Percentiles rank a stretch among this genome's conserved stretches.
These are phyloP conservation scores for Pseudevernia furfuracea DNA, from an alignment of 495 filamentous ascomycete species.

Conservation along the genomic window DNA sequence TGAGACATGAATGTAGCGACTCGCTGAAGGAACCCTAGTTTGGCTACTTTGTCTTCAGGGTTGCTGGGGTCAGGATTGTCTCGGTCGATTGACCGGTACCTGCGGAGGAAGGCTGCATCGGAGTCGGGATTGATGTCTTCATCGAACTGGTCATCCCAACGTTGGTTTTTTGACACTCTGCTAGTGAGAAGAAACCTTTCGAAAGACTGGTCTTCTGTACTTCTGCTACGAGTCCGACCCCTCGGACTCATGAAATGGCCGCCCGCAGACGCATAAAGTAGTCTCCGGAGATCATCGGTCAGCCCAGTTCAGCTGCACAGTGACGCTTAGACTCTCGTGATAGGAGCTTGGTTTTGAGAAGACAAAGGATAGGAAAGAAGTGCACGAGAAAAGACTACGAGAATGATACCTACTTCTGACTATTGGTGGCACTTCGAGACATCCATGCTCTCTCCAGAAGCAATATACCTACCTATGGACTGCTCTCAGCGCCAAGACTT, in stretches of 20 bases:
- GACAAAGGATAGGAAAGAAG: neutral
- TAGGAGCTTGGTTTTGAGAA: neutral
- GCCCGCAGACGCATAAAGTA: neutral
- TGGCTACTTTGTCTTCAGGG: neutral
- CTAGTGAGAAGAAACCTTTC: constrained; percentile 3
- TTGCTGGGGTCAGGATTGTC: neutral
- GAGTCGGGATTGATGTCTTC: constrained; percentile 14
- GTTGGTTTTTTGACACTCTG: neutral
- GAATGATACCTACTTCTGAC: neutral
- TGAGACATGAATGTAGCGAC: constrained; percentile 19
- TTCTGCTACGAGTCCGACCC: constrained; percentile 3
- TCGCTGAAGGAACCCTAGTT: neutral
- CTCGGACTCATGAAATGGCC: constrained; percentile 11
- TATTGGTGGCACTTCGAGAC: neutral
- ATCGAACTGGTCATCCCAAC: neutral
- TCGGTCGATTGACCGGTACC: constrained; percentile 10
- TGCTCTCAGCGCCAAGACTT: neutral
- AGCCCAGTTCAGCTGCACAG: neutral
- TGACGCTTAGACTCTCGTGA: neutral
- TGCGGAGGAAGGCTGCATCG: constrained; percentile 12
- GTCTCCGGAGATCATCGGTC: constrained; percentile 1
- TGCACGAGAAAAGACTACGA: neutral
- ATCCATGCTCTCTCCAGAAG: neutral
- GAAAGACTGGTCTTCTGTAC: neutral
- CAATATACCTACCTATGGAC: neutral